phyloP scores from a whole-genome alignment of 306 rosid genomes.

The Hippophae rhamnoides region DNA sequence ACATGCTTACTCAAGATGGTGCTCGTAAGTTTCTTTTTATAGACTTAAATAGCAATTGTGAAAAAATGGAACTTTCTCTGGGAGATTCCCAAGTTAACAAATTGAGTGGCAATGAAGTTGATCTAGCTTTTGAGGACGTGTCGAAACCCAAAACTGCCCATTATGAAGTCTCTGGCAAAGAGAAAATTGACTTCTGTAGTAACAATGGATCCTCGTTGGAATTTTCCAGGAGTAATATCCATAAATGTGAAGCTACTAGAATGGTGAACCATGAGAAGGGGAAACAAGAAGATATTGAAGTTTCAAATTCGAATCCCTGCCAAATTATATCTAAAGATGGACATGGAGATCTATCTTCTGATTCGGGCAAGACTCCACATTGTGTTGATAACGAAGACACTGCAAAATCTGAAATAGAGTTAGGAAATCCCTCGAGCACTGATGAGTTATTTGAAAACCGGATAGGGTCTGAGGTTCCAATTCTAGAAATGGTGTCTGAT shows the following conservation, averaged over 20 bases:
- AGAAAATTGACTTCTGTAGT: constrained; percentile 6
- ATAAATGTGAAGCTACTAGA: background rate
- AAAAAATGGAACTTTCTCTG: constrained; percentile 9
- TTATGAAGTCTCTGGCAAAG: constrained; percentile 13
- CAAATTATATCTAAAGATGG: constrained; percentile 12
- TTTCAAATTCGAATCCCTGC: constrained; percentile 14
- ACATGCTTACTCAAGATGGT: constrained; percentile 20
- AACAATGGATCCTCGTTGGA: constrained; percentile 5
- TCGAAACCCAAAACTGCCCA: constrained; percentile 5
- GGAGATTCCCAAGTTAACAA: constrained; percentile 12
- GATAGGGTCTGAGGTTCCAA: constrained; percentile 14
- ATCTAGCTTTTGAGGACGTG: constrained; percentile 12
- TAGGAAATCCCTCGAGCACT: constrained; percentile 1
- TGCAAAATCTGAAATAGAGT: constrained; percentile 10
- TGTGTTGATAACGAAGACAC: constrained; percentile 19
- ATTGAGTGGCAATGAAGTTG: constrained; percentile 19
- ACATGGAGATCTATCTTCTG: constrained; percentile 14
- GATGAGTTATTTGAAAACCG: constrained; percentile 19
- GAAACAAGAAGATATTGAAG: constrained; percentile 8
- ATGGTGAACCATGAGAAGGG: constrained; percentile 9
- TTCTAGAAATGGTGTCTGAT: constrained; percentile 15
- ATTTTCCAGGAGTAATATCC: constrained; percentile 11
- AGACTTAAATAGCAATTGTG: constrained; percentile 16
- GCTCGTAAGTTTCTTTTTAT: constrained; percentile 11
- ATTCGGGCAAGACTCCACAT: constrained; percentile 15